Evolutionary conservation across 177 flowering plant species (phyloP), one percentile per base, ranked within the genome.

Genomic region (Vitis hybrid): DNA sequence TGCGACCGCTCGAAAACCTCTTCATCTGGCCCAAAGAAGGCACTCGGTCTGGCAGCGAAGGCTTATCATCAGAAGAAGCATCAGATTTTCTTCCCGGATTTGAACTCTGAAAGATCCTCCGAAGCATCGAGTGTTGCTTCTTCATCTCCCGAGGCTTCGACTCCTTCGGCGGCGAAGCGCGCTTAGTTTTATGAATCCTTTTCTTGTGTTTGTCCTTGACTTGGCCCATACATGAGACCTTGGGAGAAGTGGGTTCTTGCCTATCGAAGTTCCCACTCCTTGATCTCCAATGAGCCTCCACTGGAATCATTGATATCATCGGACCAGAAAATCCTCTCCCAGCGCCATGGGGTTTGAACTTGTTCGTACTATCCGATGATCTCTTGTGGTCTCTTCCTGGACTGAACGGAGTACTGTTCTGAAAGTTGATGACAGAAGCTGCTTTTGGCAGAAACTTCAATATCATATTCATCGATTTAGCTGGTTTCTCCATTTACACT

Each of bases 161-260:
- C 14, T 63, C 60, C n/a, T 66, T 17, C 49, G 78, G 66, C 8
- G 78, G 52, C 24, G 72, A 17, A 1, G 56, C 61, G 7, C 71
- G 72, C 63, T 71, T 69, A 12, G 21, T 50, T 50, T 72, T 72
- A 40, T 35, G 60, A 6, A 69, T 57, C 73, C 74, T 74, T 13
- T 76, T 80, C 81, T 72, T 82, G 75, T 75, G 78, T 80, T 72
- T 82, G 74, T 73, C 75, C 82, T 85, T 85, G 81, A 85, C 77
- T n/a, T 83, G 86, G 19, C 89, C 89, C 70, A 83, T 80, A 74
- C 89, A 86, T 7, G 87, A 82, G 4, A 86, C 67, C 63, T 80
- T 83, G 0, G 89, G 89, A 6, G 89, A 86, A 10, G 87, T 85
- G 11, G 97, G 97, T 61, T 91, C 94, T 50, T 75, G 77, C 0